Conservation (phyloP, 495 filamentous ascomycete species). For the Rusavskia elegans region DNA sequence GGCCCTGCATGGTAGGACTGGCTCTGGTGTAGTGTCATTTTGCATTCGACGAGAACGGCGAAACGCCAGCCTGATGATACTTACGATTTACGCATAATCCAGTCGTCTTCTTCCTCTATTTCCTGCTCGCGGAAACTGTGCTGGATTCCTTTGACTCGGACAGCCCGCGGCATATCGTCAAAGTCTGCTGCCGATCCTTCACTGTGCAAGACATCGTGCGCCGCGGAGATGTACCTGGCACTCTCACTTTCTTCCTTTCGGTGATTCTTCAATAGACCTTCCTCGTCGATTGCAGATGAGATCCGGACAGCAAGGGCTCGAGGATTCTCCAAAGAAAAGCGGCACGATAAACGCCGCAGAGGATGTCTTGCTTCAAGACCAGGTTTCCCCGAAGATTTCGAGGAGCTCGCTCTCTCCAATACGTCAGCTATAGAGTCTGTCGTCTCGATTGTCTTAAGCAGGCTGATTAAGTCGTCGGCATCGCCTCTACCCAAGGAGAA, state of each 20-base stretch:
- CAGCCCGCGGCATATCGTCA: constrained; percentile 27
- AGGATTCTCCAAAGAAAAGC: constrained; percentile 55
- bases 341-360: constrained; percentile 37
- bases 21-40: constrained; percentile 28
- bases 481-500: constrained; percentile 87
- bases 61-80: constrained; percentile 8
- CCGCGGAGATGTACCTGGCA: constrained; percentile 48
- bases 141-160: constrained; percentile 21
- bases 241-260: constrained; percentile 55
- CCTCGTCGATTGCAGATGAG: constrained; percentile 73
- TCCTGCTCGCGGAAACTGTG: constrained; percentile 15
- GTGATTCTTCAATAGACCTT: constrained; percentile 68
- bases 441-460: constrained; percentile 67
- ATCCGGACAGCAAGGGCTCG: constrained; percentile 53
- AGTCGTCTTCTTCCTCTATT: constrained; percentile 39
- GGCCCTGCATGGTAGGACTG: constrained; percentile 40
- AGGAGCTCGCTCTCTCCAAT: constrained; percentile 15
- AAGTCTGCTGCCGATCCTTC: constrained; percentile 38
- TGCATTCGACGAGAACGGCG: constrained; percentile 2
- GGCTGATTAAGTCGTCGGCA: constrained; percentile 73
- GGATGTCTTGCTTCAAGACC: constrained; percentile 6
- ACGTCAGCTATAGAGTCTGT: constrained; percentile 50
- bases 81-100: constrained; percentile 60
- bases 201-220: constrained; percentile 44
- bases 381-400: constrained; percentile 13